These are phyloP conservation scores for Cyclaneusma minus DNA, from an alignment of 2,329 filamentous ascomycete genomes.

Conservation along the genomic window DNA sequence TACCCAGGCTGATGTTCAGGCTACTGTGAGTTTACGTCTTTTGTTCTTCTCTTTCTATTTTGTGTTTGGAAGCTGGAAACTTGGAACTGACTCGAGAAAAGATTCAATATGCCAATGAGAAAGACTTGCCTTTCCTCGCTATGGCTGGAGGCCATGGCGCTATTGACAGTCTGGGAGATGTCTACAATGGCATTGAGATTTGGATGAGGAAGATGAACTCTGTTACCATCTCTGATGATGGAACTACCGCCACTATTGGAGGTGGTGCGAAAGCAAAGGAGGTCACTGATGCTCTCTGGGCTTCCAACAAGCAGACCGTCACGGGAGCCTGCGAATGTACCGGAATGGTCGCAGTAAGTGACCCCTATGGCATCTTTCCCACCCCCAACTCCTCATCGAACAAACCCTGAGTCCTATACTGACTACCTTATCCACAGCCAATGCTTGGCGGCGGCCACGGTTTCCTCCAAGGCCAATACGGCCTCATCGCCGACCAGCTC, in stretches of 20 bases:
- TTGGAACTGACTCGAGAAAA: conserved; percentile 8
- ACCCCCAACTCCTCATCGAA: too few species aligned
- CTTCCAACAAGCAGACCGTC: conserved; percentile 14
- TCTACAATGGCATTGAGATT: conserved; percentile 7
- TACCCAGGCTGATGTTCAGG: conserved; percentile 2
- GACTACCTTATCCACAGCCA: too few species aligned
- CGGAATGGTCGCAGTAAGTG: conserved; percentile 14
- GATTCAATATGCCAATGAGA: conserved; percentile 31
- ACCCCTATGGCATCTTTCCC: too few species aligned
- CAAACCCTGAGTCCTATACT: conserved; percentile 6
- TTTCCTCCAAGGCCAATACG: conserved; percentile 35
- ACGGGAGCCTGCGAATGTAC: conserved; percentile 20
- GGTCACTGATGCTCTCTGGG: conserved; percentile 14
- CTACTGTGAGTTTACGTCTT: conserved; percentile 4
- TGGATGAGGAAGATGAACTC: conserved; percentile 10
- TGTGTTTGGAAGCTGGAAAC: not conserved
- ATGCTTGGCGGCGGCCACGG: conserved; percentile 43
- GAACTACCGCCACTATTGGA: conserved; percentile 16
- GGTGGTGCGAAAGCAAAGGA: conserved; percentile 17
- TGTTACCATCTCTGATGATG: conserved; percentile 15
- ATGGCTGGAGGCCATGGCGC: conserved; percentile 36
- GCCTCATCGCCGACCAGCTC: conserved; percentile 30
- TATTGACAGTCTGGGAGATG: conserved; percentile 5
- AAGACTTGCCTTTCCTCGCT: conserved; percentile 33
- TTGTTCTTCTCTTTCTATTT: too few species aligned